Conservation (phyloP, 192 early-diverging fungal species). For the Coemansia sp. region DNA sequence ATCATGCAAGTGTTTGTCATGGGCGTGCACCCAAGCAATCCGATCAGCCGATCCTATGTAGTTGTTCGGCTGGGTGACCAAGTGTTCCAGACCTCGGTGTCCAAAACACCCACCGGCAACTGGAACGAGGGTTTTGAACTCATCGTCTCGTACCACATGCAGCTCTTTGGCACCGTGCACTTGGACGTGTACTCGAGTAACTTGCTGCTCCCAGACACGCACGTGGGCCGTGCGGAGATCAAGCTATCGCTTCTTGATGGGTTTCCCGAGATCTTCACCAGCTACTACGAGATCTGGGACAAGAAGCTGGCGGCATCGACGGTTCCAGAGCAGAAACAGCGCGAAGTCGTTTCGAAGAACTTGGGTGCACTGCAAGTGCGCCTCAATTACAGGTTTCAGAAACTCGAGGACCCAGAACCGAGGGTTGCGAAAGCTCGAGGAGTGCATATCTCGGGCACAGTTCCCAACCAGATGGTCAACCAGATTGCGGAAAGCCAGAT, state of each 20-base stretch:
- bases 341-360: conserved; percentile 60
- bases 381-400: conserved; percentile 67
- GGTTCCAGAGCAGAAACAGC: conserved; percentile 59
- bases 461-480: conserved; percentile 38
- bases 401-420: conserved; percentile 53
- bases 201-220: conserved; percentile 62
- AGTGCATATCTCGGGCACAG: conserved; percentile 39
- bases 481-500: conserved; percentile 10
- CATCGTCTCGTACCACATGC: conserved; percentile 66
- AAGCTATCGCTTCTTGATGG: conserved; percentile 59
- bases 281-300: conserved; percentile 80
- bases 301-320: conserved; percentile 63
- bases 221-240: conserved; percentile 69
- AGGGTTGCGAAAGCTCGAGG: conserved; percentile 34
- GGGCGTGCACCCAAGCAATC: conserved; percentile 58
- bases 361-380: conserved; percentile 68
- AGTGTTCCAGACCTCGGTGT: conserved; percentile 63
- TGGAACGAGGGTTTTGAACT: conserved; percentile 78
- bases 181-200: conserved; percentile 69
- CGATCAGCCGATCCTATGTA: conserved; percentile 65
- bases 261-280: conserved; percentile 68
- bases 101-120: conserved; percentile 56
- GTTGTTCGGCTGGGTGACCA: conserved; percentile 66
- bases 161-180: conserved; percentile 71
- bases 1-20: conserved; percentile 64